Conservation (phyloP, 2,329 filamentous ascomycete species). For the Penicillium hesseltinei region DNA sequence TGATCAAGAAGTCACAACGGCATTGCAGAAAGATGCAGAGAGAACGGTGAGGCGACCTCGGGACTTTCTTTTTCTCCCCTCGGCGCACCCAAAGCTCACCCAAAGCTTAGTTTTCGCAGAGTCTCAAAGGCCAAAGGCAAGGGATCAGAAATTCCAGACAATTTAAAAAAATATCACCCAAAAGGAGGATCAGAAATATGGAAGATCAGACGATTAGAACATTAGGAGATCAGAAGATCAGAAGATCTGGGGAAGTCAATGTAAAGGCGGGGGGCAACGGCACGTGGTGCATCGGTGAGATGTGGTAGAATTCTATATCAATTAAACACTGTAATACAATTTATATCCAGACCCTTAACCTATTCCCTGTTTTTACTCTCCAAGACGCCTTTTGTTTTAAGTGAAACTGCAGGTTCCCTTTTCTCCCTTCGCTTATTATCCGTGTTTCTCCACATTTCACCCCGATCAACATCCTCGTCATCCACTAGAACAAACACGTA, state of each 20-base stretch:
- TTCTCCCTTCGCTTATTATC: not conserved
- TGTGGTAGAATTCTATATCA: not conserved
- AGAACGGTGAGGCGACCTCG: not conserved
- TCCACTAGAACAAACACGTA: not conserved
- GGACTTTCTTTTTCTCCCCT: not conserved
- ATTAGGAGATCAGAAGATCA: not conserved
- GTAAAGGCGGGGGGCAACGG: constrained; percentile 9
- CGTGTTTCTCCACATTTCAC: not conserved
- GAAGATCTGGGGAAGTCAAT: constrained; percentile 12
- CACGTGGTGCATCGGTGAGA: constrained; percentile 3
- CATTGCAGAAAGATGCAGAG: constrained; percentile 1
- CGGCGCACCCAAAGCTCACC: constrained; percentile 1
- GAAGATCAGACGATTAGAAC: not conserved
- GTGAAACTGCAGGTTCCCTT: not conserved
- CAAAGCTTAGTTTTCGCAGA: not conserved
- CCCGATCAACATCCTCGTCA: not conserved
- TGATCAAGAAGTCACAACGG: not conserved
- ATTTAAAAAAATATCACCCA: not conserved
- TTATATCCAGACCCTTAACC: not conserved
- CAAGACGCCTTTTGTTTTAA: not conserved
- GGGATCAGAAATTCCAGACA: not conserved
- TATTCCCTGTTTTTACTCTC: not conserved
- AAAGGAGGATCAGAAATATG: not conserved
- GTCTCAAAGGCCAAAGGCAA: not conserved
- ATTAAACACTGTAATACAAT: not conserved